A percentile compares a stretch with the other conserved stretches of the same genome.
Evolutionary conservation across 345 rosid genomes (phyloP).

Genomic region (Brassica juncea): DNA sequence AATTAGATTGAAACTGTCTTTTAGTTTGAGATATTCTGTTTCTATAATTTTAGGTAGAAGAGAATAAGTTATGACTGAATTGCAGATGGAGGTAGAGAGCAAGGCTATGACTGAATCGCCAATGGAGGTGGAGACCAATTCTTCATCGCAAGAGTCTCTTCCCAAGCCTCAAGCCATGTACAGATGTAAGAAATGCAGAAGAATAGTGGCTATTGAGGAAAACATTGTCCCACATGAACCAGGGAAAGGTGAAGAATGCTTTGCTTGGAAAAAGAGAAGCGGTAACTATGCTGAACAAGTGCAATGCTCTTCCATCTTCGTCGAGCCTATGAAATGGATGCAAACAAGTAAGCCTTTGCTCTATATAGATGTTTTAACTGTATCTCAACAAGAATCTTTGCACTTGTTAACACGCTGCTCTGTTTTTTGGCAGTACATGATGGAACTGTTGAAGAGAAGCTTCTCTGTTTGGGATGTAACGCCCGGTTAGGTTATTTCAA

Average conservation of each 20-base stretch:
- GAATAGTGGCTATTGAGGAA: slow-evolving; percentile 77
- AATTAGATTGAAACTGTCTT: neutral
- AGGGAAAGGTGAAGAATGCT: slow-evolving; percentile 74
- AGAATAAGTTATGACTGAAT: neutral
- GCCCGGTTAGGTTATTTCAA: slow-evolving; percentile 81
- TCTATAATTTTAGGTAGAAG: neutral
- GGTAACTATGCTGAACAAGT: slow-evolving; percentile 46
- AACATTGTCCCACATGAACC: slow-evolving; percentile 63
- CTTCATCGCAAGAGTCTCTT: slow-evolving; percentile 26
- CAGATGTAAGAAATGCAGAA: slow-evolving; percentile 81
- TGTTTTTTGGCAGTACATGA: slow-evolving; percentile 69
- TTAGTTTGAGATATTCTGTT: neutral
- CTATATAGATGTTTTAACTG: neutral
- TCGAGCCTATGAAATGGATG: slow-evolving; percentile 98
- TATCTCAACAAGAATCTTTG: neutral
- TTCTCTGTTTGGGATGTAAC: slow-evolving; percentile 76
- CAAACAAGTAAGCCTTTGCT: slow-evolving; percentile 48
- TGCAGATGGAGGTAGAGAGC: neutral
- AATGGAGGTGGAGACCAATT: neutral
- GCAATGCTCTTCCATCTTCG: slow-evolving; percentile 82
- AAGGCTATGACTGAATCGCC: neutral
- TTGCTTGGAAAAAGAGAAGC: slow-evolving; percentile 76
- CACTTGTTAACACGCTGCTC: neutral
- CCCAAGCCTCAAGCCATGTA: slow-evolving; percentile 58
- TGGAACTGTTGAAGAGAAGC: slow-evolving; percentile 78